These are phyloP conservation scores for Brassica balearica DNA, from an alignment of 441 rosid species.

Conservation along the genomic window DNA sequence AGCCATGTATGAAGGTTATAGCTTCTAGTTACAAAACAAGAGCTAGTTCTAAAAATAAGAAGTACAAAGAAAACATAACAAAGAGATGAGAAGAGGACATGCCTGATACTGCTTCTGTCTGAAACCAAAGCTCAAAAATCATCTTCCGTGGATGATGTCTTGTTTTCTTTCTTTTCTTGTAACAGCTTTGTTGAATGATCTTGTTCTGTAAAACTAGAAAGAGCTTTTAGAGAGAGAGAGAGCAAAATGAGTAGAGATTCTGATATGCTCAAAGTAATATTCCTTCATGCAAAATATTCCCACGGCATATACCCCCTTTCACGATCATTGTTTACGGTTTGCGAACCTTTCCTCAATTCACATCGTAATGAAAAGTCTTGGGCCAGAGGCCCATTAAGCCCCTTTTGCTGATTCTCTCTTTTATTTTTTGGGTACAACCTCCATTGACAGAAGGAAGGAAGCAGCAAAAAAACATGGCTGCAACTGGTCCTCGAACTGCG, in stretches of 20 bases:
- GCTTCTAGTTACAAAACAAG: constrained; percentile 9
- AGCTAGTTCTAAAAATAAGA: constrained; percentile 13
- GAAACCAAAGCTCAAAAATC: constrained; percentile 21
- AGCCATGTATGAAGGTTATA: neutral
- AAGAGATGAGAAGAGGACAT: constrained; percentile 27
- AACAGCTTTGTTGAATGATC: constrained; percentile 8
- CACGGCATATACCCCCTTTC: constrained; percentile 32
- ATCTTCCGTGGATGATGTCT: neutral
- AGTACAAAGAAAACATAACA: constrained; percentile 3
- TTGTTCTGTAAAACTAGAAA: constrained; percentile 1
- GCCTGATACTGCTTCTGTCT: constrained; percentile 36
- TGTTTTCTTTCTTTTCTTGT: neutral
- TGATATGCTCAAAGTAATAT: constrained; percentile 32
- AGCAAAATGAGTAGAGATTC: constrained; percentile 29
- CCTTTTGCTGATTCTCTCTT: neutral
- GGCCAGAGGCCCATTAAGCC: neutral
- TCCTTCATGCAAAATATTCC: constrained; percentile 43
- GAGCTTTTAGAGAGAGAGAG: constrained; percentile 8
- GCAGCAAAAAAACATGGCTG: neutral
- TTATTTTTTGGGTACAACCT: neutral
- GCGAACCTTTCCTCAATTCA: neutral
- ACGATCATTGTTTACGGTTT: constrained; percentile 15
- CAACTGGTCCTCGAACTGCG: neutral
- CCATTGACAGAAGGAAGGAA: no score
- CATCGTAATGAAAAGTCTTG: neutral